Base-by-base conservation (phyloP, 2,329 filamentous ascomycete genomes). In the Tolypocladium sp. region DNA sequence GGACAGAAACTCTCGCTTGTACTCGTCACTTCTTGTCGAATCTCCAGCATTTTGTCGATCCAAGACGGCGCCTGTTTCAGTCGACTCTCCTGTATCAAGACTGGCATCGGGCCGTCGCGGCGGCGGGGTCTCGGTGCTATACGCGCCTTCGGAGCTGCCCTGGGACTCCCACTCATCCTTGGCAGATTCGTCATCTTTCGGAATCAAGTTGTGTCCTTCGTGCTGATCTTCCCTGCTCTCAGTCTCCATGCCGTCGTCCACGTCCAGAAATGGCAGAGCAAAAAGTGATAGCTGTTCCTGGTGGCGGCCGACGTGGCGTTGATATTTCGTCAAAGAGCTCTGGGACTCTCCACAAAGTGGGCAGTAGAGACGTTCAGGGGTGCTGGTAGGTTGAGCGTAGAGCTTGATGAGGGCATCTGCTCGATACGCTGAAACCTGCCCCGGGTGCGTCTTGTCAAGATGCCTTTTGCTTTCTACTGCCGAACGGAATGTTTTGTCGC, bases 271-370 rank as follows among this genome's bases (percentile, higher is more conserved):
- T 22, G 63, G 60, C 13, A 67, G 62, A n/a, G 61, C 59, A 57
- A 67, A 67, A 13, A 70, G 59, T 6, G 65, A 62, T 2, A 70
- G 57, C 25, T 70, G 60, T 13, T 67, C 62, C 17, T 67, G 61
- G 59, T 70, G 69, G 1, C 60, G 62, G 4, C 67, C 66, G 2
- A 70, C 64, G 44, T 71, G 67, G 3, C 61, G 62, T 22, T 66
- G 44, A 55, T 70, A 70, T 10, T 61, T 25, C 25, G 58, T 62
- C 13, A 62, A 17, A 0, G 63, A 66, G 0, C 53, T 49, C 12
- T 65, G 15, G 0, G 15, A 13, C 30, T 61, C 40, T 1, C 42
- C 54, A 25, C 67, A 69, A 1, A 70, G 12, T 4, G 59, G 66
- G 22, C 66, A 9, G 4, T 33, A 7, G 59, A 15, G 0, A 55